Evolutionary conservation across 106 monocot species (phyloP), one percentile per base, ranked within the genome.

Genomic region (Allium cepa): DNA sequence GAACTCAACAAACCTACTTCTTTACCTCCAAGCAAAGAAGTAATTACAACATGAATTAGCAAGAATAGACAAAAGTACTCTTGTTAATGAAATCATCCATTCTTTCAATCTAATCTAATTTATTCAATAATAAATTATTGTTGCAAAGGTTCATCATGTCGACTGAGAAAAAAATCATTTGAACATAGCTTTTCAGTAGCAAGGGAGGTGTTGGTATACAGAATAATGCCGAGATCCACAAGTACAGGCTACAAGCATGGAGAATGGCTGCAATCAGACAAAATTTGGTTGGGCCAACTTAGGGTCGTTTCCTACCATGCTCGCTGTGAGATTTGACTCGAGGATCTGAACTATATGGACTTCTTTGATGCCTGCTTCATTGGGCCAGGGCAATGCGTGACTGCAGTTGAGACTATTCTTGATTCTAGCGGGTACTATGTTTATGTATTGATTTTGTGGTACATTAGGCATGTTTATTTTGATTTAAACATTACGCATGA

Each of bases 251-350:
- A 97, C 79, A 92, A 92, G 82, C 92, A 92, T 46, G 97, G 92
- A 0, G 97, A 92, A 76, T 97, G 97, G 97, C 82, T 97, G 26
- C 97, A 97, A 76, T 82, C 96, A 11, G 92, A 97, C 68, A 86
- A 79, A 86, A 97, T 97, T 88, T 97, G 97, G 97, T 79, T 89
- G 7, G 97, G 97, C 52, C 86, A 89, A 46, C 97, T 92, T 76
- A 92, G 92, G 27, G 92, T 97, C 17, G 97, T 97, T 50, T 97
- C 97, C 46, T 88, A 85, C 70, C 73, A 77, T 28, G 78, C 84
- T 5, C 89, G 88, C 27, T 97, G 97, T 68, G 97, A 97, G 82
- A 89, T 97, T 81, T 84, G 92, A 9, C 86, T 97, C 46, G 97
- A 97, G 77, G 92, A 97, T 63, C 97, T 92, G 26, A 73, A 68